Evolutionary conservation across 331 rosid genomes (phyloP), one percentile per base, ranked within the genome.

Genomic region (Quercus tomentella): DNA sequence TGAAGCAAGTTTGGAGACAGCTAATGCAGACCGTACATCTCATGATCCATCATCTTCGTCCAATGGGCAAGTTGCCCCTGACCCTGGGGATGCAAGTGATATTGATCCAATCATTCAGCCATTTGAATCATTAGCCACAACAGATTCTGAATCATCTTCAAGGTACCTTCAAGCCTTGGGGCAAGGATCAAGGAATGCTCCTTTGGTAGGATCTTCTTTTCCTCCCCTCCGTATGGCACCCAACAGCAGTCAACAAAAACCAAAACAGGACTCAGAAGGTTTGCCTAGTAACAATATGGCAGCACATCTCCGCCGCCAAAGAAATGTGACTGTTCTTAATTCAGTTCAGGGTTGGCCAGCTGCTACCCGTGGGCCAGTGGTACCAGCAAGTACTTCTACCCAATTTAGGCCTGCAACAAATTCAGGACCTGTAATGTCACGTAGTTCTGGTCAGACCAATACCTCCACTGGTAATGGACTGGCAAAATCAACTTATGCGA

Each of bases 81-180:
- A 84, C 73, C 81, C 83, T 57, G 85, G 79, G 76, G 77, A 84
- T 86, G 65, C 56, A 26, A 77, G 81, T 45, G 85, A 90, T 79
- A 20, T 82, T 70, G 97, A 93, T 80, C 86, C 89, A 7, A 58
- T 89, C 23, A 31, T 93, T 26, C 84, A 85, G 76, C 84, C 92
- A 10, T 89, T 92, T 78, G 99, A 93, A 77, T 84, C 91, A 62
- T 82, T 88, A 71, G 82, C 77, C 69, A 78, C 83, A 2, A 45
- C 81, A 20, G 90, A 89, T 80, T 77, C 89, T 43, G 98, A 93
- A 79, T 25, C 82, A 75, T 41, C 98, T 67, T 62, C 93, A 67
- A 87, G 98, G 77, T 96, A 96, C 84, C 97, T 80, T 78, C 98
- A 93, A 83, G 99, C 99, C 60, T 86, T 96, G 85, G 97, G 99